phyloP scores from a whole-genome alignment of 2,329 filamentous ascomycete genomes.

The Hypocreales sp. region DNA sequence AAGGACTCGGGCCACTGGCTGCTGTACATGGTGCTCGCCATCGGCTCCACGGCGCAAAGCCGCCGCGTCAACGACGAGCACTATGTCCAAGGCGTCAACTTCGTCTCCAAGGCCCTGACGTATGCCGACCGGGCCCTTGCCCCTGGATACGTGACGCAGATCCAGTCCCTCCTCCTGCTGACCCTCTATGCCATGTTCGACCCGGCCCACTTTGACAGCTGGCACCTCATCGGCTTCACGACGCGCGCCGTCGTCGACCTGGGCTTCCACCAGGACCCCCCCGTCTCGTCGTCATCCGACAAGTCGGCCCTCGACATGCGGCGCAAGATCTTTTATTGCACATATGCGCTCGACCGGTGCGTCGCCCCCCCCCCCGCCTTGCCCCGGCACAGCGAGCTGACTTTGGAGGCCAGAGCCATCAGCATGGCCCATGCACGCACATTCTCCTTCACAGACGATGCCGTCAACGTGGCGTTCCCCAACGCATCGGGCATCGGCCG shows the following conservation, averaged over 20 bases:
- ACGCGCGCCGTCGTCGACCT: conserved; percentile 77
- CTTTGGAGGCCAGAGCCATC: conserved; percentile 43
- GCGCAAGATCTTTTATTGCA: conserved; percentile 75
- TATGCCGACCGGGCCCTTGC: conserved; percentile 71
- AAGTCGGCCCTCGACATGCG: conserved; percentile 60
- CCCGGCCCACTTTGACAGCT: conserved; percentile 81
- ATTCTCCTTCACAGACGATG: conserved; percentile 88
- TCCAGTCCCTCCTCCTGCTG: conserved; percentile 74
- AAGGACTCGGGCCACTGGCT: conserved; percentile 67
- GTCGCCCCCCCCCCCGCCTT: conserved; percentile 7
- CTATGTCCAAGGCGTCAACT: conserved; percentile 39
- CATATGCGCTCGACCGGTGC: conserved; percentile 78
- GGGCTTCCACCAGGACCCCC: conserved; percentile 84
- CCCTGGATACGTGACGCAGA: conserved; percentile 70
- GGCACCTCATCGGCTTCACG: conserved; percentile 85
- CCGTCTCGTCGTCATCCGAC: conserved; percentile 50
- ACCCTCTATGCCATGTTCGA: conserved; percentile 85
- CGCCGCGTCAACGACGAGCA: conserved; percentile 50
- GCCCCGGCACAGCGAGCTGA: neutral
- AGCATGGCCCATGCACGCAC: conserved; percentile 77
- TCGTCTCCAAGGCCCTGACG: conserved; percentile 49
- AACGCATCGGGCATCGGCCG: conserved; percentile 27
- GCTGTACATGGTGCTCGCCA: conserved; percentile 78
- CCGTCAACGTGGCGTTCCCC: conserved; percentile 68
- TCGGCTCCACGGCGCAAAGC: conserved; percentile 62